Percentiles rank a stretch among this genome's conserved stretches.
These are phyloP conservation scores for Cystobasidium pallidum DNA, from an alignment of 1,284 basidiomycete species.

Conservation along the genomic window DNA sequence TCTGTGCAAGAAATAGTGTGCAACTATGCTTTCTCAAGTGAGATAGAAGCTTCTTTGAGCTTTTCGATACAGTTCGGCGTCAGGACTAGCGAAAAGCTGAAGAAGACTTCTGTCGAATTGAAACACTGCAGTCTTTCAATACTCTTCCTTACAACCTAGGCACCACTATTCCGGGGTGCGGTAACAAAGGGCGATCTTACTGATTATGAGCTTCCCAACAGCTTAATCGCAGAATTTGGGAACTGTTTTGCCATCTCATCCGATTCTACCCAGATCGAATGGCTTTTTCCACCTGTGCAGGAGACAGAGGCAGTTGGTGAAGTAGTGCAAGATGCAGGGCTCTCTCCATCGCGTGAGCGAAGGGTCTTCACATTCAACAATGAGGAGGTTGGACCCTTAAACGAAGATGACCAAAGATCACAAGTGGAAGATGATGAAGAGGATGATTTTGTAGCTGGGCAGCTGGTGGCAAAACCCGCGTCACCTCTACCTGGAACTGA, in stretches of 20 bases:
- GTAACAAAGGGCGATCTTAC: not conserved
- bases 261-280: constrained; percentile 4
- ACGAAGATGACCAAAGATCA: not conserved
- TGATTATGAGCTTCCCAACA: not conserved
- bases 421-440: constrained; percentile 25
- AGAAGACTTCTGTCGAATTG: too few species aligned
- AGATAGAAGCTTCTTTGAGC: too few species aligned
- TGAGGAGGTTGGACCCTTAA: not conserved
- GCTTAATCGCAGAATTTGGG: constrained; percentile 2
- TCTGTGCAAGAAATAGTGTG: too few species aligned
- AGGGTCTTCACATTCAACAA: constrained; percentile 29
- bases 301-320: not conserved
- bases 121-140: too few species aligned
- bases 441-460: constrained; percentile 13
- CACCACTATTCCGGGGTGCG: not conserved
- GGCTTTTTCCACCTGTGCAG: constrained; percentile 17
- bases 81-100: too few species aligned
- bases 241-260: constrained; percentile 8
- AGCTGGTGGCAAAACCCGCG: not conserved
- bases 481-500: constrained; percentile 1
- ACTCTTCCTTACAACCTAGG: too few species aligned
- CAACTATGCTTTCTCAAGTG: too few species aligned
- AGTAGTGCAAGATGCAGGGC: not conserved
- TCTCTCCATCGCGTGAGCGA: constrained; percentile 22
- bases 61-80: too few species aligned